Evolutionary conservation across 1,139 yeast species (phyloP).

Genomic region (Kodamaea alishanica): DNA sequence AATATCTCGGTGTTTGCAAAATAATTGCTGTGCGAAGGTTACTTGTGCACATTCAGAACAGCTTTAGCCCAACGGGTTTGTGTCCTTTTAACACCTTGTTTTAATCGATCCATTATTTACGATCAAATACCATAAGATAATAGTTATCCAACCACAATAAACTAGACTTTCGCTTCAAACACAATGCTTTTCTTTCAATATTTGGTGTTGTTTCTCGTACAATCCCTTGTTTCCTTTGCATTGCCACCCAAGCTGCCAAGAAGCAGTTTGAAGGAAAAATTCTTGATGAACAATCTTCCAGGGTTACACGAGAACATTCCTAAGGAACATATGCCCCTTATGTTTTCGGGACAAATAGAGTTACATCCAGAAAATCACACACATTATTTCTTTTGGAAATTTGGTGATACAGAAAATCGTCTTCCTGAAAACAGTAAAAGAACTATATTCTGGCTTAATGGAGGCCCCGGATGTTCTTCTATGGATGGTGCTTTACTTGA

Average conservation of each 20-base stretch:
- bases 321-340: slow-evolving; percentile 39
- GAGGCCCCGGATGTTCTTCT: slow-evolving; percentile 97
- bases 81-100: not conserved
- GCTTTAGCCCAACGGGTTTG: not conserved
- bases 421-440: slow-evolving; percentile 31
- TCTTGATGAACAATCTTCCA: slow-evolving; percentile 39
- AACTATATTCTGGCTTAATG: slow-evolving; percentile 84
- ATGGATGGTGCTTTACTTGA: slow-evolving; percentile 98
- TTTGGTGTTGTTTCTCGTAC: slow-evolving; percentile 5
- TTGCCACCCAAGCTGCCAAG: slow-evolving; percentile 20
- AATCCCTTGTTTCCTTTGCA: slow-evolving; percentile 13
- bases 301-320: slow-evolving; percentile 36
- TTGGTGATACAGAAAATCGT: slow-evolving; percentile 29
- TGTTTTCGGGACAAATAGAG: slow-evolving; percentile 72
- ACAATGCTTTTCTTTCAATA: not conserved
- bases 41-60: too few relatives aligned
- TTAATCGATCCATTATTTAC: too few relatives aligned
- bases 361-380: slow-evolving; percentile 53
- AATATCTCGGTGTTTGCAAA: too few relatives aligned
- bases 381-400: slow-evolving; percentile 81
- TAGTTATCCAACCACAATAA: not conserved
- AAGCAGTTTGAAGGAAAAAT: slow-evolving; percentile 20
- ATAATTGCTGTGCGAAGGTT: too few relatives aligned
- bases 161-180: not conserved
- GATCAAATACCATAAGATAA: too few relatives aligned